These are phyloP conservation scores for Hypoxylon sp. DNA, from an alignment of 2,329 filamentous ascomycete genomes.

Conservation along the genomic window DNA sequence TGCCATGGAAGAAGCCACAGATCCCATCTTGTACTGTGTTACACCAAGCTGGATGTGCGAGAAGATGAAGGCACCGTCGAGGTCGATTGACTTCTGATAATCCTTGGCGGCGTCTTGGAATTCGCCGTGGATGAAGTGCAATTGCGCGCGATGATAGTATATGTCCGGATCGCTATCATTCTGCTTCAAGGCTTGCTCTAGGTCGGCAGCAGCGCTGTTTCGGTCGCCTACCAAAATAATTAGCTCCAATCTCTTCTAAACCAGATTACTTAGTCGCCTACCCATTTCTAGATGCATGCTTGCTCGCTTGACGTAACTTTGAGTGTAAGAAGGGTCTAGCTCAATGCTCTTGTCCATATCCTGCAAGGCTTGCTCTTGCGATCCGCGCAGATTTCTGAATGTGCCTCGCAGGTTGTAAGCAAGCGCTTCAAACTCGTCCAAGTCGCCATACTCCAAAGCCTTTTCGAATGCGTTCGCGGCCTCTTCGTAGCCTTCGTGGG, in stretches of 20 bases:
- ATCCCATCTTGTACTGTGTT: constrained; percentile 99
- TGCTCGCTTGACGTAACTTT: constrained; percentile 98
- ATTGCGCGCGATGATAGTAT: constrained; percentile 97
- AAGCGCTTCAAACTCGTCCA: constrained; percentile 85
- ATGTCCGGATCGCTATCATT: constrained; percentile 93
- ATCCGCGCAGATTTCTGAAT: constrained; percentile 90
- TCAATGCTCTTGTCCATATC: constrained; percentile 95
- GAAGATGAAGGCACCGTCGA: constrained; percentile 97
- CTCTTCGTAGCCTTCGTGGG: constrained; percentile 89
- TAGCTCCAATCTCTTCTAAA: constrained; percentile 15
- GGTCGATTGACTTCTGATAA: constrained; percentile 98
- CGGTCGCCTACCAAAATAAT: constrained; percentile 69
- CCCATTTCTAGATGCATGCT: constrained; percentile 97
- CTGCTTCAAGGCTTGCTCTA: constrained; percentile 83
- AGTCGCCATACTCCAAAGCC: constrained; percentile 81
- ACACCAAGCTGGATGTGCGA: constrained; percentile 99
- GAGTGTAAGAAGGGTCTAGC: constrained; percentile 84
- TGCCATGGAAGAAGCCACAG: constrained; percentile 96
- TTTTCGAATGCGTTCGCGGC: constrained; percentile 86
- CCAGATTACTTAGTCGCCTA: constrained; percentile 50
- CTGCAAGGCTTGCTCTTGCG: constrained; percentile 80
- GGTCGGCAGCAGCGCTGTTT: constrained; percentile 87
- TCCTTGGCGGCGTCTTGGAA: constrained; percentile 95
- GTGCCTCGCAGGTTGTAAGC: constrained; percentile 97
- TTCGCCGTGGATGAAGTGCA: constrained; percentile 97